phyloP scores from a whole-genome alignment of 805 yeast species.

The Myxozyma melibiosi region DNA sequence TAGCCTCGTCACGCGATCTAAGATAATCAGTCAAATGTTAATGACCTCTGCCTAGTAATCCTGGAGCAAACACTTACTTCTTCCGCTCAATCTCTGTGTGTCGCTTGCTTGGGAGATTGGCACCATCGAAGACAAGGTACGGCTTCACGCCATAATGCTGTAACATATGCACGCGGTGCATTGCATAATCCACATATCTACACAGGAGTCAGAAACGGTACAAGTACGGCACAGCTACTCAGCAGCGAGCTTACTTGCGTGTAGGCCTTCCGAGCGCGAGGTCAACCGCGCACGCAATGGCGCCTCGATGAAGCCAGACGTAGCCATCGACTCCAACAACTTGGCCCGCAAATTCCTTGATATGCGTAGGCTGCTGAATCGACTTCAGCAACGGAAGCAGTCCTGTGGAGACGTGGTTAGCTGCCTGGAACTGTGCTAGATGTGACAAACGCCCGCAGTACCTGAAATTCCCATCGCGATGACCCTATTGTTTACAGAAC shows the following conservation, averaged over 20 bases:
- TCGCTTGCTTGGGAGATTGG: constrained; percentile 74
- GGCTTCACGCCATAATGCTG: constrained; percentile 71
- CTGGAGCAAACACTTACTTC: constrained; percentile 31
- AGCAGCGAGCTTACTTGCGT: constrained; percentile 31
- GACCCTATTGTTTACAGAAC: too few species aligned
- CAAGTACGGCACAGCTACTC: neutral
- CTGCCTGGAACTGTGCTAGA: neutral
- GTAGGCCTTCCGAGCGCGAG: constrained; percentile 73
- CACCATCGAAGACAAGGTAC: constrained; percentile 92
- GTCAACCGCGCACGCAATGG: constrained; percentile 80
- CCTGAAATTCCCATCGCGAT: constrained; percentile 22
- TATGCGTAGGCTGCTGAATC: constrained; percentile 61
- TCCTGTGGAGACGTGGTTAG: constrained; percentile 46
- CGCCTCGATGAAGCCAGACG: constrained; percentile 93
- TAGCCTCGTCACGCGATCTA: constrained; percentile 57
- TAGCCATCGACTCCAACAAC: constrained; percentile 84
- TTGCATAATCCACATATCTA: constrained; percentile 63
- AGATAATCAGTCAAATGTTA: neutral
- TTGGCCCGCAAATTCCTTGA: constrained; percentile 67
- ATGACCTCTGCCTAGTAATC: neutral
- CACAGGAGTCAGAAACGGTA: neutral
- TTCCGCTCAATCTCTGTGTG: constrained; percentile 70
- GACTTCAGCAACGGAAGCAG: constrained; percentile 76
- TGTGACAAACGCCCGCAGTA: neutral
- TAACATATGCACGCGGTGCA: constrained; percentile 67